Evolutionary conservation across 768 basidiomycete species (phyloP), one percentile per base, ranked within the genome.

Genomic region (Boletus pseudopeckii): DNA sequence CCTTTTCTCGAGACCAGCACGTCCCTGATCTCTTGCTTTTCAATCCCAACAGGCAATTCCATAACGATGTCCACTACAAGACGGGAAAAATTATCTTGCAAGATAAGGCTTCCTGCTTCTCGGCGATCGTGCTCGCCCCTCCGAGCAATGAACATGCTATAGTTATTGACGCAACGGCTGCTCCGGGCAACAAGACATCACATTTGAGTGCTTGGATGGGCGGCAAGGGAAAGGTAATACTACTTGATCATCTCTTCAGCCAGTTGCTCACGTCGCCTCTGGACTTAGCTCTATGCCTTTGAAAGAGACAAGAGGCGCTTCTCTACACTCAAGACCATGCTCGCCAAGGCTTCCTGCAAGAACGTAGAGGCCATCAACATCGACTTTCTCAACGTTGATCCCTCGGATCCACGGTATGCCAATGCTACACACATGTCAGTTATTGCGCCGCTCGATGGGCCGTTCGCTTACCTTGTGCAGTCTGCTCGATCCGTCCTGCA

Each of bases 41-140:
- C 65, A 78, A 85, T 50, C 85, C 90, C 9, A 74, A 75, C 55
- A 69, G 74, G 13, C 75, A 83, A 41, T 83, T 96, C 56, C 83
- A 83, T n/a, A 79, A 82, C 32, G 85, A 93, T 57, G 71, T 78
- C 3, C 78, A 84, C 20, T 97, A 94, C 71, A 76, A 76, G 58
- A 73, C 80, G 32, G 93, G 94, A 26, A 90, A 85, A 54, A 74
- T 98, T 33, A 95, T 99, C 55, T 74, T 98, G 7, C 97, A 99
- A 71, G 97, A 99, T 71, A 98, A 98, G 68, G 96, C 97, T 18
- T 96, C 93, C 52, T 99, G 97, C 71, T 93, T 99, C 69, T 92
- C 97, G 17, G 92, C 96, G 0, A 75, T 84, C 54, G 81, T 98
- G 7, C 82, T 99, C n/a, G 79, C 84, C 20, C 89, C 91, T 40